Conservation (phyloP, 257 asterid genomes). For the Prunella vulgaris region DNA sequence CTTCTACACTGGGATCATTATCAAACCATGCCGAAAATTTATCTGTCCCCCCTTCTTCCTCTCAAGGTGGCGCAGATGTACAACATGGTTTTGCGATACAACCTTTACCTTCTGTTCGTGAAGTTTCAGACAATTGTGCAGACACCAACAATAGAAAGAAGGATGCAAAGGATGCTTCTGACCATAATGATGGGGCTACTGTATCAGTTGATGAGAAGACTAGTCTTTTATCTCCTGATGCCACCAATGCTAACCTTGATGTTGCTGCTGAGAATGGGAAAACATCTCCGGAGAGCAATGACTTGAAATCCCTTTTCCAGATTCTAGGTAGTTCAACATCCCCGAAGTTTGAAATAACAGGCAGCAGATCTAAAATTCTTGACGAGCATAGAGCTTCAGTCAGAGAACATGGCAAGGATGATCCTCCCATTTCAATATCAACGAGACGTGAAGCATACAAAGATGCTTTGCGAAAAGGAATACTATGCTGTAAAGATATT, state of each 20-base stretch:
- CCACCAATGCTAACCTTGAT: constrained; percentile 39
- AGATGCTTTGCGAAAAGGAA: constrained; percentile 59
- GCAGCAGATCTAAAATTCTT: constrained; percentile 46
- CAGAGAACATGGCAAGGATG: constrained; percentile 49
- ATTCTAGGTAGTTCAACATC: constrained; percentile 45
- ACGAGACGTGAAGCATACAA: constrained; percentile 67
- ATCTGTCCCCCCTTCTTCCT: constrained; percentile 54
- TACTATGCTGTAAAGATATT: constrained; percentile 49
- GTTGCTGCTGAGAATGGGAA: constrained; percentile 51
- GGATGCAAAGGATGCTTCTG: constrained; percentile 61
- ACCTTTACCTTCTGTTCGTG: constrained; percentile 59
- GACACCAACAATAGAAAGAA: constrained; percentile 52
- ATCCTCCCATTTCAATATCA: constrained; percentile 48
- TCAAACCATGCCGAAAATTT: constrained; percentile 53
- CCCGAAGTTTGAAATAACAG: constrained; percentile 50
- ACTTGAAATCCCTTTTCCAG: constrained; percentile 51
- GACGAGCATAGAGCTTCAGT: constrained; percentile 48
- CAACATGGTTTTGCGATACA: constrained; percentile 50
- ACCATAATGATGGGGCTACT: constrained; percentile 36
- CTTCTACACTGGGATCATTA: constrained; percentile 68
- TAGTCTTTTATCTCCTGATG: constrained; percentile 40
- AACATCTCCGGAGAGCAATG: constrained; percentile 36
- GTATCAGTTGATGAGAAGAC: constrained; percentile 40
- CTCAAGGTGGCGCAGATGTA: constrained; percentile 45
- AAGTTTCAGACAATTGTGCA: constrained; percentile 42